Percentiles rank a stretch among this genome's conserved stretches.
These are phyloP conservation scores for Alternaria brassicae DNA, from an alignment of 2,329 filamentous ascomycete genomes.

Conservation along the genomic window DNA sequence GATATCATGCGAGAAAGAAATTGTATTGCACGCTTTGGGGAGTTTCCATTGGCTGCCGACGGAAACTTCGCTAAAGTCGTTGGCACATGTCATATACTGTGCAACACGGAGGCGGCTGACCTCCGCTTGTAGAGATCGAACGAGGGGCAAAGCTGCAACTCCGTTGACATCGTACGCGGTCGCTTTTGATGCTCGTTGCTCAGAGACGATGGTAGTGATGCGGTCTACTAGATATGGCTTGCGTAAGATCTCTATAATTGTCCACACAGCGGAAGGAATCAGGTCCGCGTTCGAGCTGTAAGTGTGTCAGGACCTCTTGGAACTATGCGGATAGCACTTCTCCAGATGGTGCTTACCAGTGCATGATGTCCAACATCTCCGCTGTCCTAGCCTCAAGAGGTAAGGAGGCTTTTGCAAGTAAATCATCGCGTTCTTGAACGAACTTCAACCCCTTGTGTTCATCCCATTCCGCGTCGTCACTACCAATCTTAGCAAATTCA, in stretches of 20 bases:
- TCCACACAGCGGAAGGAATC: slow-evolving; percentile 35
- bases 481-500: slow-evolving; percentile 20
- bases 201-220: slow-evolving; percentile 19
- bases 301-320: slow-evolving; percentile 9
- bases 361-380: slow-evolving; percentile 35
- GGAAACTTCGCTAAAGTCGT: slow-evolving; percentile 16
- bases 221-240: slow-evolving; percentile 26
- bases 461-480: slow-evolving; percentile 27
- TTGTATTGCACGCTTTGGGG: slow-evolving; percentile 21
- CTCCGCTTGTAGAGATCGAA: slow-evolving; percentile 38
- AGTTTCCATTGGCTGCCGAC: slow-evolving; percentile 34
- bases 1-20: slow-evolving; percentile 35
- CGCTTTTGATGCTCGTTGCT: slow-evolving; percentile 14
- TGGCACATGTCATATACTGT: slow-evolving; percentile 18
- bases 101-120: slow-evolving; percentile 31
- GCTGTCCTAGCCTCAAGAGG: slow-evolving; percentile 17
- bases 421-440: slow-evolving; percentile 28
- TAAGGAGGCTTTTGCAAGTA: slow-evolving; percentile 12
- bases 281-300: slow-evolving; percentile 26
- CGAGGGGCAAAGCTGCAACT: slow-evolving; percentile 25
- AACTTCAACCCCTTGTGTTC: slow-evolving; percentile 30
- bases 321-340: not conserved
- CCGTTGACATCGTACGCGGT: slow-evolving; percentile 24
- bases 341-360: slow-evolving; percentile 25
- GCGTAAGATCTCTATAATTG: slow-evolving; percentile 31